Base-by-base conservation (phyloP, 1,139 yeast genomes). In the Kodamaea derodonti region DNA sequence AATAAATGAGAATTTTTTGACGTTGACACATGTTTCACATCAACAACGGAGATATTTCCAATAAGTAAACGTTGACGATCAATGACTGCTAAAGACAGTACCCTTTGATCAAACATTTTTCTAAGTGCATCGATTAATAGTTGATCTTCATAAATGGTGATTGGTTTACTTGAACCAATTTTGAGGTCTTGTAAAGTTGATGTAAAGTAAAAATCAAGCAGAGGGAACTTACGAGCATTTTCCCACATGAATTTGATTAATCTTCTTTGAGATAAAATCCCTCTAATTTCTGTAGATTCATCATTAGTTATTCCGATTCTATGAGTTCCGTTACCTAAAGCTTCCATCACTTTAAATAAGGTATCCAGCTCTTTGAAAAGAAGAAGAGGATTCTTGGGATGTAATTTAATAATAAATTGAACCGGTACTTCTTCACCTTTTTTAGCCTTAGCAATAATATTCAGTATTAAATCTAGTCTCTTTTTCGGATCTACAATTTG, bases 11-110 rank as follows among this genome's bases (percentile, higher is more conserved):
- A 83, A 56, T 88, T 90, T 20, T 86, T 85, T 23, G 95, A 80
- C 44, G 84, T 80, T 14, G 95, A 82, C 27, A 92, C 87, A 47
- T 86, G 80, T 49, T 83, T 80, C 25, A 88, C 97, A 59, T 92
- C 98, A 1, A 94, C 95, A 30, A 90, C 90, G 4, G 95, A 85
- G 33, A 92, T 90, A 58, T 92, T 92, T 25, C 97, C 98, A 34
- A 90, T 66, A 41, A 92, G 67, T 49, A 82, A 77, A 47, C 78
- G 69, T 45, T 80, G 76, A 40, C 78, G 66, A 62, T 92, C 97
- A 36, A 90, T 84, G n/a, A 92, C 97, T 0, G 98, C 97, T 35
- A 92, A 73, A 17, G 97, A 88, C 5, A 94, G 83, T 24, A 92
- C 87, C 45, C 90, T 78, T 47, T 84, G 84, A 31, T 69, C 68